Percentiles rank a stretch among this genome's conserved stretches.
These are phyloP conservation scores for Gossypium rotundifolium DNA, from an alignment of 345 rosid genomes.

Conservation along the genomic window DNA sequence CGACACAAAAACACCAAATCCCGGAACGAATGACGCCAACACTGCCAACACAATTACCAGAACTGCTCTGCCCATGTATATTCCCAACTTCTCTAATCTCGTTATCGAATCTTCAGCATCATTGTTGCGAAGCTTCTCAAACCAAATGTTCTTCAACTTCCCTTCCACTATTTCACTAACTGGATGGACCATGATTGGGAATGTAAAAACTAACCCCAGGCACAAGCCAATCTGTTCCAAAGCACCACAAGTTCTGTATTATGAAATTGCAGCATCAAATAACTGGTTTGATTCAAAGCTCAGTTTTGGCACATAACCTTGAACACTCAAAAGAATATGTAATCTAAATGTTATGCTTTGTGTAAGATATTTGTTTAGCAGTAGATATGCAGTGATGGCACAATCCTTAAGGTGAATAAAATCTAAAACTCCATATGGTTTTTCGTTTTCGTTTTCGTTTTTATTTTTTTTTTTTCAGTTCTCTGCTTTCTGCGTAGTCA, in stretches of 20 bases:
- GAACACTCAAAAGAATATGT: background rate
- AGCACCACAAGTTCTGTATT: constrained; percentile 4
- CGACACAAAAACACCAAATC: constrained; percentile 66
- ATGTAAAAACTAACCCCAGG: constrained; percentile 73
- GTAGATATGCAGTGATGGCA: background rate
- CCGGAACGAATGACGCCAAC: constrained; percentile 59
- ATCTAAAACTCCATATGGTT: background rate
- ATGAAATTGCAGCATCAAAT: background rate
- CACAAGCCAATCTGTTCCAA: constrained; percentile 69
- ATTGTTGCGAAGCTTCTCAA: constrained; percentile 28
- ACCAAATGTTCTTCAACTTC: constrained; percentile 42
- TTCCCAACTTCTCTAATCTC: constrained; percentile 16
- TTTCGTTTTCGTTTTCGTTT: background rate
- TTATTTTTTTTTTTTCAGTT: background rate
- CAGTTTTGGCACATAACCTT: too few species aligned
- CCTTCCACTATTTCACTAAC: constrained; percentile 77
- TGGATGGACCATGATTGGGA: constrained; percentile 87
- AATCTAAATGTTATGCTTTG: background rate
- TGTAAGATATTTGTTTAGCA: background rate
- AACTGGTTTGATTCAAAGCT: too few species aligned
- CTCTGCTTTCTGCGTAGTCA: background rate
- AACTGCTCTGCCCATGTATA: constrained; percentile 42
- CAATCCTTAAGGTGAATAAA: background rate
- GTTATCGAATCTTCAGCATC: constrained; percentile 29
- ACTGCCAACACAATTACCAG: constrained; percentile 53